phyloP scores from a whole-genome alignment of 371 early-diverging fungal species.

The Gilbertella persicaria region DNA sequence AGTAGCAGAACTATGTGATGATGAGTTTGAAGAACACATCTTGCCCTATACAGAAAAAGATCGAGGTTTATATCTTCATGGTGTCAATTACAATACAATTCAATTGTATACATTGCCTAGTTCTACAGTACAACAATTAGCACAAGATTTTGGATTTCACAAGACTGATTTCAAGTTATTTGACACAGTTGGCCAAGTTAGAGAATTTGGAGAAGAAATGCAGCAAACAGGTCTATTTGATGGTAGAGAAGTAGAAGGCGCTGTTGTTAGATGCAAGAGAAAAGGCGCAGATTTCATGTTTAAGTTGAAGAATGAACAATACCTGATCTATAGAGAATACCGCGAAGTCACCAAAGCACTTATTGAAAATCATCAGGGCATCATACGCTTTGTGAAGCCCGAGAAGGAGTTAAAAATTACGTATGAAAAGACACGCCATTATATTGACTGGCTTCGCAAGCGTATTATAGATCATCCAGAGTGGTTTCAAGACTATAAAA shows the following conservation, averaged over 20 bases:
- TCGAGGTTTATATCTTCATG: slow-evolving; percentile 91
- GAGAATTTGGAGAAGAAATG: slow-evolving; percentile 65
- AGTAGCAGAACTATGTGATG: slow-evolving; percentile 91
- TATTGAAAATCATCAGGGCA: slow-evolving; percentile 25
- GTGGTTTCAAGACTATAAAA: slow-evolving; percentile 65
- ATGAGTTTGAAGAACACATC: slow-evolving; percentile 94
- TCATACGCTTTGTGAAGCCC: not conserved
- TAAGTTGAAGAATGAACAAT: slow-evolving; percentile 93
- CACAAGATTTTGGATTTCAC: slow-evolving; percentile 77
- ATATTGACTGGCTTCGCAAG: slow-evolving; percentile 75
- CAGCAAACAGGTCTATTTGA: slow-evolving; percentile 63
- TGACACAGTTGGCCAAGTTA: slow-evolving; percentile 55
- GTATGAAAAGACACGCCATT: slow-evolving; percentile 64
- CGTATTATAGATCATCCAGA: slow-evolving; percentile 66
- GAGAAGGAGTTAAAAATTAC: slow-evolving; percentile 2
- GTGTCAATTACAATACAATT: slow-evolving; percentile 81
- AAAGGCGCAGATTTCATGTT: slow-evolving; percentile 65
- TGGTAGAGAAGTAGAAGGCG: slow-evolving; percentile 81
- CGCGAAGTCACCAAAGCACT: slow-evolving; percentile 83
- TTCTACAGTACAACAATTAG: slow-evolving; percentile 60
- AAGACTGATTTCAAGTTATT: slow-evolving; percentile 47
- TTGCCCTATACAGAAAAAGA: slow-evolving; percentile 77
- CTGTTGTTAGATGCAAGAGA: slow-evolving; percentile 83
- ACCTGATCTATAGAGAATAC: slow-evolving; percentile 93
- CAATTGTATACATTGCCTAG: slow-evolving; percentile 74